Percentiles rank a stretch among this genome's conserved stretches.
These are phyloP conservation scores for Boletus subcaerulescens DNA, from an alignment of 768 basidiomycete genomes.

Conservation along the genomic window DNA sequence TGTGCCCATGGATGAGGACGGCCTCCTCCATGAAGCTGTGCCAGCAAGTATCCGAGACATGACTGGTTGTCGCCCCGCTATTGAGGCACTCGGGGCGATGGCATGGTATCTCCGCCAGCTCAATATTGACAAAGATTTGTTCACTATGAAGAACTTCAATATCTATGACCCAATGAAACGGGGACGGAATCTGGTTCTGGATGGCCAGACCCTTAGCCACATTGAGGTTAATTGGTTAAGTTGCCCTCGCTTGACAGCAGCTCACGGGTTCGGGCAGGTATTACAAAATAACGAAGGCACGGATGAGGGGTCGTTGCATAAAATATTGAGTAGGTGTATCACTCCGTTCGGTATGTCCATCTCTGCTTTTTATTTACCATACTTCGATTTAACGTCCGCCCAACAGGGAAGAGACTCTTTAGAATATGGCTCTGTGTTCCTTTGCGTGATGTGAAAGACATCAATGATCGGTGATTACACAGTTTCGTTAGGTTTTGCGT, in stretches of 20 bases:
- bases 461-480: conserved; percentile 74
- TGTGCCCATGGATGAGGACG: conserved; percentile 47
- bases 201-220: conserved; percentile 94
- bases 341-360: conserved; percentile 78
- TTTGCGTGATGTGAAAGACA: conserved; percentile 73
- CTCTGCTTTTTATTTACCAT: conserved; percentile 5
- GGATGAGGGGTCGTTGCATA: conserved; percentile 84
- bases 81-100: conserved; percentile 88
- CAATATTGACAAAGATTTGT: conserved; percentile 93
- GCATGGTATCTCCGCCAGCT: conserved; percentile 92
- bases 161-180: conserved; percentile 93
- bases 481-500: conserved; percentile 8
- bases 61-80: conserved; percentile 60
- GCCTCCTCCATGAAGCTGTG: conserved; percentile 33
- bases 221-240: conserved; percentile 62
- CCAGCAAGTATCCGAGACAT: conserved; percentile 78
- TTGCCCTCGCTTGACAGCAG: neutral
- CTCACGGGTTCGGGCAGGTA: conserved; percentile 45
- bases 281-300: conserved; percentile 92
- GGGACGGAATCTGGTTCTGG: conserved; percentile 81
- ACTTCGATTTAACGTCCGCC: conserved; percentile 6
- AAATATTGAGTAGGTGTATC: conserved; percentile 76
- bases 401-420: conserved; percentile 89
- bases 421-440: conserved; percentile 97
- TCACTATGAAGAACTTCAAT: conserved; percentile 97